These are phyloP conservation scores for Tuber borchii DNA, from an alignment of 495 filamentous ascomycete species.

Conservation along the genomic window DNA sequence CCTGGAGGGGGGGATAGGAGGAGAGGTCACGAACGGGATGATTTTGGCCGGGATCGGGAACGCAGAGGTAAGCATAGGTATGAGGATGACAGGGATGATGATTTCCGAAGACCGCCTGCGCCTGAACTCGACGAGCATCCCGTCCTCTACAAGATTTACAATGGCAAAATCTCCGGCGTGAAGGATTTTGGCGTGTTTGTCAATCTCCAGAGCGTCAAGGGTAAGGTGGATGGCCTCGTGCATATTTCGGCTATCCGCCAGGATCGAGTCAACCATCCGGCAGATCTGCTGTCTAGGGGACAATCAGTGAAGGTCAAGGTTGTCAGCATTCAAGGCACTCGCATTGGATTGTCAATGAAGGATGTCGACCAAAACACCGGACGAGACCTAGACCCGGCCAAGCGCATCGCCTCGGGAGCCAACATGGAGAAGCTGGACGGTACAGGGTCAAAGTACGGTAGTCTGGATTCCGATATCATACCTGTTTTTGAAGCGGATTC, in stretches of 20 bases:
- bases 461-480: slow-evolving; percentile 50
- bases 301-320: slow-evolving; percentile 93
- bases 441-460: slow-evolving; percentile 53
- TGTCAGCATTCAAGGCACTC: slow-evolving; percentile 68
- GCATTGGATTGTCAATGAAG: slow-evolving; percentile 90
- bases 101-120: slow-evolving; percentile 64
- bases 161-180: slow-evolving; percentile 79
- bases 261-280: slow-evolving; percentile 82
- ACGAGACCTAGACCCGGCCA: slow-evolving; percentile 71
- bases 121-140: slow-evolving; percentile 74
- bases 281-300: slow-evolving; percentile 70
- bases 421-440: slow-evolving; percentile 79
- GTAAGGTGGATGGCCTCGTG: slow-evolving; percentile 87
- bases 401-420: slow-evolving; percentile 78
- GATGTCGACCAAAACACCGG: slow-evolving; percentile 91
- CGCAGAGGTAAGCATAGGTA: slow-evolving; percentile 46
- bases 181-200: slow-evolving; percentile 97
- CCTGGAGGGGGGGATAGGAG: slow-evolving; percentile 48
- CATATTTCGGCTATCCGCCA: slow-evolving; percentile 93
- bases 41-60: slow-evolving; percentile 47
- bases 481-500: slow-evolving; percentile 60
- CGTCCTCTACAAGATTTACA: slow-evolving; percentile 78
- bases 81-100: slow-evolving; percentile 51
- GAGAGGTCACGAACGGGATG: slow-evolving; percentile 46
- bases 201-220: slow-evolving; percentile 71